phyloP scores from a whole-genome alignment of 2,329 filamentous ascomycete genomes.

The Calonectria pauciramosa region DNA sequence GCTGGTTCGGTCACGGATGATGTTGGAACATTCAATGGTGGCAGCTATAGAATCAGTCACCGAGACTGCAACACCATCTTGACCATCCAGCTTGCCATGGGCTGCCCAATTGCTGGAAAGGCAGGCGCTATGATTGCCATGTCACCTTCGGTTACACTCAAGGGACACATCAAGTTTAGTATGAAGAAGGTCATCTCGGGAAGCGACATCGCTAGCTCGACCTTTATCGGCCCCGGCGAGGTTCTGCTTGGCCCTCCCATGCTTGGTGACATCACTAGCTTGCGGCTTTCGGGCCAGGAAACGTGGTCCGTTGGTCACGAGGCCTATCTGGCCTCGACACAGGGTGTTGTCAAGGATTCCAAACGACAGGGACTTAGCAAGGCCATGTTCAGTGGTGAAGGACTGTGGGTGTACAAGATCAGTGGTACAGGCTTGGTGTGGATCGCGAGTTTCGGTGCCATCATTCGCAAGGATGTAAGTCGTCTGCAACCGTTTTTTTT shows the following conservation, averaged over 20 bases:
- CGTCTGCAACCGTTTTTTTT: not conserved
- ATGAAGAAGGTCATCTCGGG: slow-evolving; percentile 92
- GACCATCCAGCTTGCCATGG: slow-evolving; percentile 90
- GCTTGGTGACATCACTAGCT: slow-evolving; percentile 87
- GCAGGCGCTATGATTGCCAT: slow-evolving; percentile 96
- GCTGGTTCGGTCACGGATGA: slow-evolving; percentile 78
- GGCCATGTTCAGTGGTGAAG: slow-evolving; percentile 94
- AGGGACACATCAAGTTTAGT: slow-evolving; percentile 86
- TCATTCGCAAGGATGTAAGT: slow-evolving; percentile 92
- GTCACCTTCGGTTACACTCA: slow-evolving; percentile 88
- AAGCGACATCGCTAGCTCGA: slow-evolving; percentile 83
- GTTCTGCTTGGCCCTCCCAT: slow-evolving; percentile 84
- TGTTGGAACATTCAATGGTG: slow-evolving; percentile 96
- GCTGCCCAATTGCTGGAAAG: slow-evolving; percentile 84
- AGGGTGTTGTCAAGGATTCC: slow-evolving; percentile 89
- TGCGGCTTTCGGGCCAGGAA: slow-evolving; percentile 79
- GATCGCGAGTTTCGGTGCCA: slow-evolving; percentile 94
- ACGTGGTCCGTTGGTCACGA: slow-evolving; percentile 90
- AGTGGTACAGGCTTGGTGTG: slow-evolving; percentile 85
- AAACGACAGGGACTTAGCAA: slow-evolving; percentile 90
- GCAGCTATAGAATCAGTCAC: slow-evolving; percentile 93
- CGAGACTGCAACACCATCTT: slow-evolving; percentile 91
- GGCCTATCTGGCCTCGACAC: slow-evolving; percentile 86
- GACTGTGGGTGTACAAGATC: slow-evolving; percentile 91
- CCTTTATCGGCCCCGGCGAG: slow-evolving; percentile 91